Evolutionary conservation across 805 yeast species (phyloP), one percentile per base, ranked within the genome.

Genomic region (Yamadazyma sp.): DNA sequence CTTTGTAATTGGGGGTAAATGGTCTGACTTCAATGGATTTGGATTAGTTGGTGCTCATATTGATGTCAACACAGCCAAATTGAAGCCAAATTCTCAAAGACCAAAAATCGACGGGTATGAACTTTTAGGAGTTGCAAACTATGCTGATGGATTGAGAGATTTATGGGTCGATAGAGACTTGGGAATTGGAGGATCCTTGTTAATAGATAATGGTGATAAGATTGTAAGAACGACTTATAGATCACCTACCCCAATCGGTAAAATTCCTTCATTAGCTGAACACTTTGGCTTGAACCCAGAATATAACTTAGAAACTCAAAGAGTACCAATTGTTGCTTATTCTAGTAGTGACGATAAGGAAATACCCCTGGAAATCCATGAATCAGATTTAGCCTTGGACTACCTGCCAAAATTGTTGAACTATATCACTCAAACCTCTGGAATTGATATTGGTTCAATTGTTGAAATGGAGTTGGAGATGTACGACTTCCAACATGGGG

Each of bases 81-180:
- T 86, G 53, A 86, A 86, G 62, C 95, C 96, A 1, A 64, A 70
- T 33, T 81, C 91, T 11, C 65, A 65, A 41, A 82, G 80, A 52
- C 52, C 55, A 6, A 61, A 69, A 7, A 76, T 80, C 11, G 88
- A 83, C 38, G 94, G 94, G 20, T 86, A 75, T 56, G 86, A 83
- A 45, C 60, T 82, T 31, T 64, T 86, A 20, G 96, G 94, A 5
- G 86, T 84, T 25, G 91, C 95, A 0, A 87, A 91, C 1, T 86
- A 86, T 55, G 78, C 86, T 14, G 93, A 93, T 22, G 80, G 85
- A 2, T 57, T 82, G 45, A 64, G 69, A 20, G 69, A 69, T 15
- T 58, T 76, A 27, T 82, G 94, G 88, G 78, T 85, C 72, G 95
- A 86, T 57, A 75, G 95, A 55, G 96, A 86, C 56, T 71, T 86